phyloP scores from a whole-genome alignment of 2,329 filamentous ascomycete genomes.

The Phyllosticta citriasiana region DNA sequence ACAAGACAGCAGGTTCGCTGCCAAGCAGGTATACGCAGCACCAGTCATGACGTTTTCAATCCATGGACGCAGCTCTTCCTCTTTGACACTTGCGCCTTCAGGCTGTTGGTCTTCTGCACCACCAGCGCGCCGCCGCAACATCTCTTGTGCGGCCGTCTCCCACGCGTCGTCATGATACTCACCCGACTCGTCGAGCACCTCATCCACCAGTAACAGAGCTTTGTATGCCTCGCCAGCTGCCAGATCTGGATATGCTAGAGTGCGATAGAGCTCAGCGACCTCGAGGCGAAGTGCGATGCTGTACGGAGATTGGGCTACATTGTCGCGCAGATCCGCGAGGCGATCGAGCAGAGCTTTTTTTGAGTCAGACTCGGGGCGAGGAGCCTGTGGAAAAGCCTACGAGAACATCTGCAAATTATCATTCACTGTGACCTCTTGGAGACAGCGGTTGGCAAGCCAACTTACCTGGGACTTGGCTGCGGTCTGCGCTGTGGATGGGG shows the following conservation, averaged over 20 bases:
- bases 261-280: constrained; percentile 60
- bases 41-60: constrained; percentile 15
- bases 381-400: neutral
- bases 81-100: constrained; percentile 7
- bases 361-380: neutral
- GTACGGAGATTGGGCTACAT: constrained; percentile 21
- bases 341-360: neutral
- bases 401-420: constrained; percentile 1
- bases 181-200: constrained; percentile 65
- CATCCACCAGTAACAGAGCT: constrained; percentile 77
- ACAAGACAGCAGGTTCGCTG: constrained; percentile 47
- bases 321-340: neutral
- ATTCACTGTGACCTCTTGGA: constrained; percentile 1
- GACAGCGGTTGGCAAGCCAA: neutral
- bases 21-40: constrained; percentile 24
- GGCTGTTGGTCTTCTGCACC: neutral
- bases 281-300: constrained; percentile 39
- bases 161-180: constrained; percentile 68
- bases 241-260: constrained; percentile 79
- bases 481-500: neutral
- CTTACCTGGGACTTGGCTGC: neutral
- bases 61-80: constrained; percentile 14
- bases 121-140: neutral
- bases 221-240: constrained; percentile 84
- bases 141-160: constrained; percentile 35